Base-by-base conservation (phyloP, 768 basidiomycete genomes). In the Clathrus columnatus region DNA sequence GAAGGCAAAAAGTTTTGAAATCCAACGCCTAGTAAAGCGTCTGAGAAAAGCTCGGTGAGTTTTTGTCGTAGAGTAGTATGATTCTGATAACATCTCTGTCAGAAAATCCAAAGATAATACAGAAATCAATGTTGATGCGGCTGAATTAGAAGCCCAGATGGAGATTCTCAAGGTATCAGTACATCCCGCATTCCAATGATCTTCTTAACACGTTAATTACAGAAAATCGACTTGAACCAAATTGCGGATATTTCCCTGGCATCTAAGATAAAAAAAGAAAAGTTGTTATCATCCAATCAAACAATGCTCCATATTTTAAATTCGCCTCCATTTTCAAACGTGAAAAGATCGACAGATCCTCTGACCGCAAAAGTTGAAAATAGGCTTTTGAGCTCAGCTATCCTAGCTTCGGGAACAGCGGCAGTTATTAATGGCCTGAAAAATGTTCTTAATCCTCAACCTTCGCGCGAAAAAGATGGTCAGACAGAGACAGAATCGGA, bases 11-110 rank as follows among this genome's bases (percentile, higher is more conserved):
- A 70, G 78, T 0, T 87, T 89, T 58, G 92, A 95, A 70, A 80
- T 79, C 0, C 87, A 85, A 67, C 87, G 85, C 65, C 68, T 85
- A n/a, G 77, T 92, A 56, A 94, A 91, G 73, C 83, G 80, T 68
- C 70, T 93, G 26, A 91, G 87, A 67, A 76, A 73, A 23, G 67
- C 84, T 26, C 72, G 85, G 87, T 87, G 59, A 50, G 72, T 59
- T 26, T 44, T 50, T n/a, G n/a, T 26, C 41, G 30, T 51, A n/a
- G 24, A 20, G 29, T 51, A 6, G 54, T 16, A 45, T 17, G 11
- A 4, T 14, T 42, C 48, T 26, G n/a, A 51, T 10, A 29, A 30
- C 21, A 58, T 32, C 5, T 41, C 26, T 21, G 42, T 27, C 11
- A 50, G 48, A 27, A 59, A 59, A 48, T 64, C 64, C 62, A 75